Evolutionary conservation across 192 early-diverging fungal genomes (phyloP).

Genomic region (Coemansia sp.): DNA sequence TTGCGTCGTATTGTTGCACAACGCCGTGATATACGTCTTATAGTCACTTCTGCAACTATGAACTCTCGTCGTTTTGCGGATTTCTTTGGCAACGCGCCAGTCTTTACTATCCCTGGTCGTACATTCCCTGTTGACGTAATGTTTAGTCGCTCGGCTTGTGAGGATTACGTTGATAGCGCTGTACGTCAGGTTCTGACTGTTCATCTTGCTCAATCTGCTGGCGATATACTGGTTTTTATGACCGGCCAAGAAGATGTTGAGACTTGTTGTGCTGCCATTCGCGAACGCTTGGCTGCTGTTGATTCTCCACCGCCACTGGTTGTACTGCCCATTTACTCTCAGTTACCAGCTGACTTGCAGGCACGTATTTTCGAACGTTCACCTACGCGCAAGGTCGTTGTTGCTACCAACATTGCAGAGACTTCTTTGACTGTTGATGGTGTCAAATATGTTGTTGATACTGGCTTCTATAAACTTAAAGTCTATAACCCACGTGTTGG

Average conservation of each 20-base stretch:
- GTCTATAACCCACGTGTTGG: slow-evolving; percentile 94
- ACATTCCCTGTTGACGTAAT: slow-evolving; percentile 94
- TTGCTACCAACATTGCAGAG: slow-evolving; percentile 99
- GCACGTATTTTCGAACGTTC: slow-evolving; percentile 94
- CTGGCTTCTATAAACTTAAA: slow-evolving; percentile 95
- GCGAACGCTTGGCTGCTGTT: slow-evolving; percentile 68
- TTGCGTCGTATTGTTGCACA: slow-evolving; percentile 77
- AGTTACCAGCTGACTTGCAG: slow-evolving; percentile 92
- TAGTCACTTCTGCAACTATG: slow-evolving; percentile 95
- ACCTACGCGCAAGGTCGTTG: slow-evolving; percentile 82
- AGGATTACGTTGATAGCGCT: slow-evolving; percentile 94
- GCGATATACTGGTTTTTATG: slow-evolving; percentile 93
- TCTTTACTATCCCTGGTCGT: slow-evolving; percentile 94
- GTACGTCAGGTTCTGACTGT: slow-evolving; percentile 93
- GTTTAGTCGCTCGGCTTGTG: slow-evolving; percentile 90
- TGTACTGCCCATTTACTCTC: slow-evolving; percentile 92
- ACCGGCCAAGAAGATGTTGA: slow-evolving; percentile 99
- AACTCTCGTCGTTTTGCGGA: slow-evolving; percentile 90
- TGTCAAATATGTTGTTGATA: slow-evolving; percentile 93
- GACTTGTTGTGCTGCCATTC: slow-evolving; percentile 68
- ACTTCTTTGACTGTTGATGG: slow-evolving; percentile 98
- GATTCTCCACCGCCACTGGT: slow-evolving; percentile 66
- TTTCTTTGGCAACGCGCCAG: slow-evolving; percentile 89
- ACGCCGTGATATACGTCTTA: slow-evolving; percentile 89
- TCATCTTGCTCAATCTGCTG: slow-evolving; percentile 88